Base-by-base conservation (phyloP, 1,284 basidiomycete genomes). In the Ustilago loliicola region DNA sequence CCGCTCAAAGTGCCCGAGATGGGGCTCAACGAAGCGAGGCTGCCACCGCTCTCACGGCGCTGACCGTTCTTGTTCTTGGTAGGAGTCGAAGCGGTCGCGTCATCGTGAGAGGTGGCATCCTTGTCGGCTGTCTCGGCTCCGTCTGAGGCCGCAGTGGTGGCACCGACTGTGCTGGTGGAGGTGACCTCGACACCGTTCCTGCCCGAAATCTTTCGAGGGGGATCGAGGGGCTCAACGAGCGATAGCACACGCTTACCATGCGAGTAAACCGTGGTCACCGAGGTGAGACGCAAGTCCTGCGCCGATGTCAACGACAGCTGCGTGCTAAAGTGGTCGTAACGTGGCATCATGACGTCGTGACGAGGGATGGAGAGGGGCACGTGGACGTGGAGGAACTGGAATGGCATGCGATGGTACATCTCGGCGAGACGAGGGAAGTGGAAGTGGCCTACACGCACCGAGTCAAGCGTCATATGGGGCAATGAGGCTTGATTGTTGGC, bases 331-430 rank as follows among this genome's bases (percentile, higher is more conserved):
- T 80, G 68, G 53, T 81, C 83, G 68, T 77, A 85, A 30, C 68
- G 62, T 1, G 82, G 79, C 59, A 81, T 74, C 63, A 79, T 61
- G 45, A 78, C 76, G 30, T 84, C 79, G 65, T 77, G 70, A 29
- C 83, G 80, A 23, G 87, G 87, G n/a, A 87, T 65, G 27, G 82
- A 79, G 36, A 87, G 76, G 25, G 85, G 83, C 27, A 87, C 83
- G 27, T 86, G 81, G 58, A 87, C 78, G 72, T 88, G 86, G 15
- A 88, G 80, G 81, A 87, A 87, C 61, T 87, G 87, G 66, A 87
- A 88, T 7, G 84, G 83, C 54, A 87, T 80, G 54, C 72, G 79
- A 30, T 85, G 77, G 69, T 83, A 79, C 86, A 88, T 87, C 54
- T 78, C 81, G 4, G 77, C 77, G 29, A 88, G 82, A 34, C 70